Base-by-base conservation (phyloP, 139 green algal species). In the Closterium sp. region DNA sequence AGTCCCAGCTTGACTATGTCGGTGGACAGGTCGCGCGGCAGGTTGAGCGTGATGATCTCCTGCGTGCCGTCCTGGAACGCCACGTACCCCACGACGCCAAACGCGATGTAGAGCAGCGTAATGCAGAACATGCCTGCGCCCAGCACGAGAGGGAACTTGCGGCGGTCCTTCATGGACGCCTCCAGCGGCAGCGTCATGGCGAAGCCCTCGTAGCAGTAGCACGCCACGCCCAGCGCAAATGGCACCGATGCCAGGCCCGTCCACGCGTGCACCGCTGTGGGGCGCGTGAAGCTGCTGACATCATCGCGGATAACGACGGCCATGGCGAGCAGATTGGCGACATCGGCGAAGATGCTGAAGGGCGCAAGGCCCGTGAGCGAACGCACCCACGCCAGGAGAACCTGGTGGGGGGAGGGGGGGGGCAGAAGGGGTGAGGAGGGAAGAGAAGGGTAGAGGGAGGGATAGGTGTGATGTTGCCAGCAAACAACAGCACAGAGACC, bases 161-260 rank as follows among this genome's bases (percentile, higher is more conserved):
- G 23, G 30, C 85, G 94, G 25, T 96, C 89, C 64, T 93, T 92
- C 94, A 96, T 95, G 84, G 95, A 94, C 36, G 89, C 66, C 91
- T 96, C 95, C 28, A 96, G 85, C 0, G 95, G 95, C 43, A 96
- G 88, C 1, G 96, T 95, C 95, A 96, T 96, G 30, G 87, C 88
- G 6, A 96, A 94, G 34, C 95, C 95, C 92, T 96, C 95, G 90
- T 94, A 96, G 91, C 95, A 96, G 88, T 96, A 96, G 34, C 95
- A 90, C 32, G 91, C 88, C 23, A 96, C 95, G 32, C 95, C 95
- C 34, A 96, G 94, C 4, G 96, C 84, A 87, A 96, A 96, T 0
- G 95, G 95, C 55, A 96, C 89, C 7, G 33, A 87, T 33, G 76
- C 83, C 3, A 88, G 8, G 2, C 23, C 43, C 19, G 91, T 91